Evolutionary conservation across 2,329 filamentous ascomycete genomes (phyloP).

Genomic region (Venturia asperata): DNA sequence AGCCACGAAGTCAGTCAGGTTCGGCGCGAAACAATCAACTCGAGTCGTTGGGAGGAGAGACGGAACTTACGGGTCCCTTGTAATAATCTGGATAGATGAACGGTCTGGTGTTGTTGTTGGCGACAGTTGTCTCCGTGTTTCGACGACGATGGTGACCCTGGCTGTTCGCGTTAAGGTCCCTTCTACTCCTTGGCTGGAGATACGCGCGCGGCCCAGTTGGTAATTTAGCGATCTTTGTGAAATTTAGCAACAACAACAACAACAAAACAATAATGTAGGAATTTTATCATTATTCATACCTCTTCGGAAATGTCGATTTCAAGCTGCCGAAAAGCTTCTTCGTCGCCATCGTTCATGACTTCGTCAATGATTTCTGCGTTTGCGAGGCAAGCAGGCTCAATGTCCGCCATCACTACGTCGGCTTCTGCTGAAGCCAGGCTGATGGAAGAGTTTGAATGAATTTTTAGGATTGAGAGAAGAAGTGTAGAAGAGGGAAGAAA

Average conservation of each 20-base stretch:
- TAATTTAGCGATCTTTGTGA: background rate
- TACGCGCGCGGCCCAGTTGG: slow-evolving; percentile 24
- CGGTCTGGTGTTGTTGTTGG: slow-evolving; percentile 42
- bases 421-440: background rate
- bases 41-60: too few relatives aligned
- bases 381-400: background rate
- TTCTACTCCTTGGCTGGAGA: background rate
- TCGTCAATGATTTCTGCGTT: background rate
- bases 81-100: slow-evolving; percentile 16
- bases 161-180: too few relatives aligned
- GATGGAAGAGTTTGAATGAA: background rate
- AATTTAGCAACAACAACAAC: slow-evolving; percentile 3
- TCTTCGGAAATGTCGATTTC: background rate
- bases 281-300: background rate
- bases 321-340: slow-evolving; percentile 1
- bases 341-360: background rate
- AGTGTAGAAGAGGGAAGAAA: background rate
- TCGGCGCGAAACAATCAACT: background rate
- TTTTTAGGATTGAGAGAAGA: background rate
- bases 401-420: background rate
- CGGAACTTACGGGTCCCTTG: slow-evolving; percentile 6
- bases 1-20: background rate
- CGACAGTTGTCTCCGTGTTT: slow-evolving; percentile 12
- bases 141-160: background rate
- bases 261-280: slow-evolving; percentile 2